phyloP scores from a whole-genome alignment of 345 rosid species.

The Euphorbia peplus region DNA sequence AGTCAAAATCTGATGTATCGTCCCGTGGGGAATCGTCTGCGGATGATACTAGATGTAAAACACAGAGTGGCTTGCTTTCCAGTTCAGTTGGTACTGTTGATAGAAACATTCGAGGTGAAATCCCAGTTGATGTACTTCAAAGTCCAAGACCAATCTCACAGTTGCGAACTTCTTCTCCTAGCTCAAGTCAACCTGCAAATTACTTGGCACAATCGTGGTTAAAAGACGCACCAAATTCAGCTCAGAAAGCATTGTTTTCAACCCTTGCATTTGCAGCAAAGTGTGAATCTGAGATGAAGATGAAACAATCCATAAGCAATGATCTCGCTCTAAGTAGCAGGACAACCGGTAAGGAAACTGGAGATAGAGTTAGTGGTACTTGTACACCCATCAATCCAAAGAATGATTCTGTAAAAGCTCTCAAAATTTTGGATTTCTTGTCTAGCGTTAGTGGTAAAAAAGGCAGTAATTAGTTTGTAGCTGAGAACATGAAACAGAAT shows the following conservation, averaged over 20 bases:
- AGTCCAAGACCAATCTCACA: slow-evolving; percentile 18
- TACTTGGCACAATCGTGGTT: slow-evolving; percentile 12
- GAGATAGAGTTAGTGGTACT: slow-evolving; percentile 4
- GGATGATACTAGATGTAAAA: slow-evolving; percentile 9
- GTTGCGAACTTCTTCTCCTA: slow-evolving; percentile 22
- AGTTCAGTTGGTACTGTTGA: slow-evolving; percentile 12
- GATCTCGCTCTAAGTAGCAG: slow-evolving; percentile 15
- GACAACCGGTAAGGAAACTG: slow-evolving; percentile 19
- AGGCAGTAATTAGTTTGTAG: slow-evolving; percentile 7
- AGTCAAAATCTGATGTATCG: slow-evolving; percentile 3
- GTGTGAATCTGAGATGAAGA: slow-evolving; percentile 45
- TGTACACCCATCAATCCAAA: slow-evolving; percentile 24
- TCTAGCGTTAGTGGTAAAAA: slow-evolving; percentile 36
- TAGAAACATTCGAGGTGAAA: slow-evolving; percentile 22
- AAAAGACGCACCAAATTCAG: slow-evolving; percentile 35
- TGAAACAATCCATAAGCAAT: slow-evolving; percentile 20
- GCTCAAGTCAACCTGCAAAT: slow-evolving; percentile 33
- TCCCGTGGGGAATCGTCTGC: slow-evolving; percentile 18
- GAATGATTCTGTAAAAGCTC: slow-evolving; percentile 36
- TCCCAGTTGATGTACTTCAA: slow-evolving; percentile 15
- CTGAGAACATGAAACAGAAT: not conserved
- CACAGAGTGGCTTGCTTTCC: slow-evolving; percentile 17
- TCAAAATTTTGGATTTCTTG: slow-evolving; percentile 56
- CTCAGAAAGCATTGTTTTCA: slow-evolving; percentile 49
- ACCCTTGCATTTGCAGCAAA: slow-evolving; percentile 61